Evolutionary conservation across 139 green algal species (phyloP).

Genomic region (Tetraselmis chui): DNA sequence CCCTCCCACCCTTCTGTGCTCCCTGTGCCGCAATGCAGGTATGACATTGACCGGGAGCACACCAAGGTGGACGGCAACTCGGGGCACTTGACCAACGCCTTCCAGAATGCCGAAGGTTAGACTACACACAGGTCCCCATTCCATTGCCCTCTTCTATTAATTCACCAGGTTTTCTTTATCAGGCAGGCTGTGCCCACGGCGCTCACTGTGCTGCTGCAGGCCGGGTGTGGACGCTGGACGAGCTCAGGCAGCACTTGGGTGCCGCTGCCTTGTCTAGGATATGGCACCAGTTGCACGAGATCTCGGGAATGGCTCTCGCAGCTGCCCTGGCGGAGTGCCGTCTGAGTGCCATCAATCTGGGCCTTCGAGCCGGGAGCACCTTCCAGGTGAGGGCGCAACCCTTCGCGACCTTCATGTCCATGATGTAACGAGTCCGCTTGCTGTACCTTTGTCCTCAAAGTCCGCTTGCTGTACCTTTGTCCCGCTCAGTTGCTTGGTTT

Average conservation of each 20-base stretch:
- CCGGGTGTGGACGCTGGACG: constrained; percentile 37
- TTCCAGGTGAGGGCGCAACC: constrained; percentile 5
- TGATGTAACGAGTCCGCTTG: not conserved
- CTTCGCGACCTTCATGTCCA: not conserved
- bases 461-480: not conserved
- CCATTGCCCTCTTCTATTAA: too few species aligned
- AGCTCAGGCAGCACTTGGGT: constrained; percentile 43
- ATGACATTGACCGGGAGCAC: constrained; percentile 18
- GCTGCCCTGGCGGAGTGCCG: constrained; percentile 16
- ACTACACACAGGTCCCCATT: too few species aligned
- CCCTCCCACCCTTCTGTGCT: not conserved
- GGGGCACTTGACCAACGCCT: not conserved
- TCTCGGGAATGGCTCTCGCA: constrained; percentile 20
- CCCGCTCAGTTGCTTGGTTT: constrained; percentile 50
- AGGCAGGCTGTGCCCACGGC: too few species aligned
- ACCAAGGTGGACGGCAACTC: constrained; percentile 40
- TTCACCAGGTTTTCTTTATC: too few species aligned
- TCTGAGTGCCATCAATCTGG: constrained; percentile 23
- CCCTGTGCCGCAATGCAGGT: constrained; percentile 19
- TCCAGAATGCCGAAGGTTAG: not conserved
- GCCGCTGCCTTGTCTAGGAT: constrained; percentile 12
- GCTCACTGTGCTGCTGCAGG: too few species aligned
- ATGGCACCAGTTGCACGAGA: constrained; percentile 15
- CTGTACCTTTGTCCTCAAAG: not conserved
- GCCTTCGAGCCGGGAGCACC: constrained; percentile 6